A percentile compares a stretch with the other conserved stretches of the same genome.
These are phyloP conservation scores for Penicillium bovifimosum DNA, from an alignment of 495 filamentous ascomycete genomes.

Conservation along the genomic window DNA sequence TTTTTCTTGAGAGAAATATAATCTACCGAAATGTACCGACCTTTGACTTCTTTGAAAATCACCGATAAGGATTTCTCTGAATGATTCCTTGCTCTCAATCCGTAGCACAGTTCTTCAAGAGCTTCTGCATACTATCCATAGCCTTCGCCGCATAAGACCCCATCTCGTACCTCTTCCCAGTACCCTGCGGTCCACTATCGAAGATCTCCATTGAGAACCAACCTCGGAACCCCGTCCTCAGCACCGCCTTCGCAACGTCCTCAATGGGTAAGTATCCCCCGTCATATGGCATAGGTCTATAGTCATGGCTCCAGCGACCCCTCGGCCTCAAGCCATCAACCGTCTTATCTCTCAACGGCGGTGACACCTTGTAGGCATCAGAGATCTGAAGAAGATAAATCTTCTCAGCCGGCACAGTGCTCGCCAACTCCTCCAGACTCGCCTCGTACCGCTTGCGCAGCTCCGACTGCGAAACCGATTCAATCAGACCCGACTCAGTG, in stretches of 20 bases:
- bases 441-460: conserved; percentile 45
- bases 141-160: conserved; percentile 53
- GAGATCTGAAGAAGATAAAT: conserved; percentile 73
- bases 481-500: conserved; percentile 55
- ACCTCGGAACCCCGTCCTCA: conserved; percentile 63
- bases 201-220: conserved; percentile 78
- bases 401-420: conserved; percentile 59
- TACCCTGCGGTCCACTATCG: conserved; percentile 56
- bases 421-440: conserved; percentile 50
- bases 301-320: conserved; percentile 67
- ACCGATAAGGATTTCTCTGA: not conserved
- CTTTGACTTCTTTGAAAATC: not conserved
- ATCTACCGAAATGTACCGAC: conserved; percentile 3
- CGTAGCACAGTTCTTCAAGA: conserved; percentile 45
- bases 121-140: conserved; percentile 49
- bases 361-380: conserved; percentile 63
- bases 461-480: conserved; percentile 31
- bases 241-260: conserved; percentile 58
- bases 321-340: conserved; percentile 50
- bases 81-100: not conserved
- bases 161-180: conserved; percentile 56
- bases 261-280: conserved; percentile 69
- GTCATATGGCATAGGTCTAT: conserved; percentile 63
- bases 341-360: conserved; percentile 43
- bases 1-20: conserved; percentile 3